Percentiles rank a stretch among this genome's conserved stretches.
These are phyloP conservation scores for Teunomyces barrocoloradensis DNA, from an alignment of 805 yeast genomes.

Conservation along the genomic window DNA sequence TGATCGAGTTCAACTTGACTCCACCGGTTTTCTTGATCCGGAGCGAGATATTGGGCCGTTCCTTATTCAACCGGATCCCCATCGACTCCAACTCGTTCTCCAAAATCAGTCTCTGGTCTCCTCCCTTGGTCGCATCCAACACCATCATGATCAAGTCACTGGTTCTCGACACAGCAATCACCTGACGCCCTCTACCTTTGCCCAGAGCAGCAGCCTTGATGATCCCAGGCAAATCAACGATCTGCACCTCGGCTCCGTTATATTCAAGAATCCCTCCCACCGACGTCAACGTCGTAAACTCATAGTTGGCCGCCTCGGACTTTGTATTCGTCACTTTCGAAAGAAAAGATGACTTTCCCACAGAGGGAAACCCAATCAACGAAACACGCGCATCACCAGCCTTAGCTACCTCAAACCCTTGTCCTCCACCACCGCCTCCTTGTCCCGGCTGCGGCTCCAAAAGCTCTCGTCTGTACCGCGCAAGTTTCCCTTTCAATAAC, in stretches of 20 bases:
- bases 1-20: slow-evolving; percentile 72
- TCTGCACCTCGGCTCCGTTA: slow-evolving; percentile 95
- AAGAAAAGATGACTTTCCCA: slow-evolving; percentile 90
- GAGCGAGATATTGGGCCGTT: slow-evolving; percentile 71
- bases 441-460: slow-evolving; percentile 85
- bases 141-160: slow-evolving; percentile 92
- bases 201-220: slow-evolving; percentile 96
- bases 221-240: slow-evolving; percentile 97
- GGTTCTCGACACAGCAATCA: slow-evolving; percentile 92
- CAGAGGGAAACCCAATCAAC: slow-evolving; percentile 95
- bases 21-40: slow-evolving; percentile 89
- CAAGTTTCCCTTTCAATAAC: slow-evolving; percentile 88
- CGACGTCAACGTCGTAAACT: slow-evolving; percentile 93
- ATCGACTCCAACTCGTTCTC: slow-evolving; percentile 90
- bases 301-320: slow-evolving; percentile 92
- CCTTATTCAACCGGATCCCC: slow-evolving; percentile 85
- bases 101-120: slow-evolving; percentile 80
- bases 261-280: slow-evolving; percentile 95
- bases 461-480: slow-evolving; percentile 86
- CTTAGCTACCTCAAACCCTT: slow-evolving; percentile 91
- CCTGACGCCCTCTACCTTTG: slow-evolving; percentile 96
- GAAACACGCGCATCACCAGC: slow-evolving; percentile 97
- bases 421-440: slow-evolving; percentile 70
- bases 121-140: slow-evolving; percentile 91
- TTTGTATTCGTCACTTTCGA: slow-evolving; percentile 90